Base-by-base conservation (phyloP, 345 rosid genomes). In the Populus euphratica region DNA sequence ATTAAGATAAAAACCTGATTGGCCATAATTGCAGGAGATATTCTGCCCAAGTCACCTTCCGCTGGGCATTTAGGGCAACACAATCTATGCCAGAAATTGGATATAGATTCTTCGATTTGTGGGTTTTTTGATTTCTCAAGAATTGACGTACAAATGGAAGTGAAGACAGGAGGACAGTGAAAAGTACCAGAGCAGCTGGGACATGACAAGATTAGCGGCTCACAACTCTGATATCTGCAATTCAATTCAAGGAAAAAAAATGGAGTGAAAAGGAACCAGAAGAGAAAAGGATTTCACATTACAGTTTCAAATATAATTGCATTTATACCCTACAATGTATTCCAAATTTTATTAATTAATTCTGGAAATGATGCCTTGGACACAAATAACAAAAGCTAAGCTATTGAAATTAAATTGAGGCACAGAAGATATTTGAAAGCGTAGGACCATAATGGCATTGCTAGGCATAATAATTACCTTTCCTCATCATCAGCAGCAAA, bases 181-280 rank as follows among this genome's bases (percentile, higher is more conserved):
- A 93, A 89, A 74, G 88, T 81, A 78, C 85, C 77, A 78, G 92
- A 90, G 86, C 98, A 96, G 86, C 93, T 88, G 68, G 98, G 95
- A 83, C 98, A 96, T 56, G 94, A 82, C 84, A 96, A 84, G 65
- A 78, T 76, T 84, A 96, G 78, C 25, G 95, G 97, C 86, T 87
- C 93, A 77, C 99, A 96, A 78, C 86, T 82, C 80, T 79, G 83
- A 73, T 89, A 93, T 81, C 99, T 96, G 94, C 82, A 77, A 76
- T 73, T 21, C 65, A 71, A 75, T 61, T 78, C 70, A 77, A 23
- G 2, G 25, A 43, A 49, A 47, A 35, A 44, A 73, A 47, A 72
- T 12, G 2, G 29, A n/a, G 16, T 41, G 35, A 72, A 50, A 25
- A 2, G 64, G 41, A 66, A 35, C 33, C 16, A 50, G 35, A 49